These are phyloP conservation scores for Solanum piurae DNA, from an alignment of 257 asterid genomes.

Conservation along the genomic window DNA sequence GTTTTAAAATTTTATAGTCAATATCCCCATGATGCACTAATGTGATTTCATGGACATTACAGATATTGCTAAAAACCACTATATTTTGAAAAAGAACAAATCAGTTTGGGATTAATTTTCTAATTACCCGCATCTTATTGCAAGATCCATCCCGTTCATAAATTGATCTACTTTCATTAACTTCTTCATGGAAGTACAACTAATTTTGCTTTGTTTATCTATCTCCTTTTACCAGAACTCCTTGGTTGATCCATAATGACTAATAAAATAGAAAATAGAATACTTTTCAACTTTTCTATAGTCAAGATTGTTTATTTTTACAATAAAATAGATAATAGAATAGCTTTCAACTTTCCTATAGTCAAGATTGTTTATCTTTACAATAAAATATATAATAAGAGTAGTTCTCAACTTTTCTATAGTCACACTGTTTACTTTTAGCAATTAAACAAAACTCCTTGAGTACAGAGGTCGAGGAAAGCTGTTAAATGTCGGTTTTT, in stretches of 20 bases:
- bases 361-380: not conserved
- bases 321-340: not conserved
- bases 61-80: not conserved
- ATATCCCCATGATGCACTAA: not conserved
- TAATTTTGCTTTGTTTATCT: not conserved
- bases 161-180: not conserved
- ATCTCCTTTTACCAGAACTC: not conserved
- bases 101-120: not conserved
- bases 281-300: not conserved
- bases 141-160: not conserved
- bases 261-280: not conserved
- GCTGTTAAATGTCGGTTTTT: not conserved
- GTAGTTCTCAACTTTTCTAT: not conserved
- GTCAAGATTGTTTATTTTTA: not conserved
- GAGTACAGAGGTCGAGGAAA: not conserved
- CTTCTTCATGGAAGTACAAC: not conserved
- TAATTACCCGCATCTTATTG: not conserved
- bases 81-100: not conserved
- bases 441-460: not conserved
- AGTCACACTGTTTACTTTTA: not conserved
- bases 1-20: not conserved
- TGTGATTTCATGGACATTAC: not conserved
- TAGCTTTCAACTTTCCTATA: not conserved
- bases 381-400: not conserved
- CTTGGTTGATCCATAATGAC: not conserved